A percentile compares a stretch with the other conserved stretches of the same genome.
These are phyloP conservation scores for Phyllosticta capitalensis DNA, from an alignment of 2,329 filamentous ascomycete species.

Conservation along the genomic window DNA sequence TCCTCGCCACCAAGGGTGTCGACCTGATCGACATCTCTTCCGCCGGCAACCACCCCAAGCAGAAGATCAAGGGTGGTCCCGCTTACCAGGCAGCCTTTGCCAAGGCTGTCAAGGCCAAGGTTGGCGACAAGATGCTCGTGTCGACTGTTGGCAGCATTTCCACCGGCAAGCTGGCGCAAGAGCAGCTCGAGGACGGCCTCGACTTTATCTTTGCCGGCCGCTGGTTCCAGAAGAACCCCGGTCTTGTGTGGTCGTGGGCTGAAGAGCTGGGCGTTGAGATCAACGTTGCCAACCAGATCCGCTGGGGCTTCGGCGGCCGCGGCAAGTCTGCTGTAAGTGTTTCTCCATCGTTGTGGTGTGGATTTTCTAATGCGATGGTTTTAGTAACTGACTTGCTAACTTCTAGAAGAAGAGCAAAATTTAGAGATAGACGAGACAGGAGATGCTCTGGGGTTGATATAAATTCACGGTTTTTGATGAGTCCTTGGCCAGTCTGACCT, in stretches of 20 bases:
- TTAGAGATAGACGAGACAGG: background rate
- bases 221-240: conserved; percentile 73
- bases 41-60: conserved; percentile 57
- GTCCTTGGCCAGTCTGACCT: no score
- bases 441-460: background rate
- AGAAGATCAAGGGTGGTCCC: conserved; percentile 52
- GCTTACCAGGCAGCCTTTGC: conserved; percentile 70
- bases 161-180: conserved; percentile 57
- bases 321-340: conserved; percentile 24
- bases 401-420: background rate
- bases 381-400: background rate
- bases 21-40: conserved; percentile 78
- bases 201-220: conserved; percentile 68
- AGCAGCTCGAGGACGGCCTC: conserved; percentile 43
- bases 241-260: conserved; percentile 64
- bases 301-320: conserved; percentile 49
- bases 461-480: background rate
- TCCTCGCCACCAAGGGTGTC: conserved; percentile 63
- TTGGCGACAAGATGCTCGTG: conserved; percentile 61
- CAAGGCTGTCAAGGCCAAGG: conserved; percentile 58
- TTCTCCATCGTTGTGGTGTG: background rate
- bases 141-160: conserved; percentile 68
- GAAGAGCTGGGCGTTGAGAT: conserved; percentile 62
- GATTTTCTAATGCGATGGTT: background rate
- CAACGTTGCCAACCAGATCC: conserved; percentile 62